phyloP scores from a whole-genome alignment of 345 rosid genomes.

The Salix dunnii region DNA sequence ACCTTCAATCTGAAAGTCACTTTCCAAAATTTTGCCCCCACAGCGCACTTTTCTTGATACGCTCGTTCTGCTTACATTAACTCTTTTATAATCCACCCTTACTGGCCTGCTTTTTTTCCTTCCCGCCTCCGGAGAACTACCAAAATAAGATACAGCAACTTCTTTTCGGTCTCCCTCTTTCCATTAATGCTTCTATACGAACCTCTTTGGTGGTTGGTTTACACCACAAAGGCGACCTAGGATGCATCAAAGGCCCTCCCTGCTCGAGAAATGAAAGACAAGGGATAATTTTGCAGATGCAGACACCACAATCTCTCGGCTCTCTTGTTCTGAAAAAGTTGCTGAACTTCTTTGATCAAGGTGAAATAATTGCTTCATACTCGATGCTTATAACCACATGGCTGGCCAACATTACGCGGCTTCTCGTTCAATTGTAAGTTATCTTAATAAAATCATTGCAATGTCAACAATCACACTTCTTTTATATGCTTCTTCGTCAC shows the following conservation, averaged over 20 bases:
- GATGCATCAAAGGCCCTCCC: not conserved
- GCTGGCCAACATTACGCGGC: too few species aligned
- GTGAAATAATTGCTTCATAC: too few species aligned
- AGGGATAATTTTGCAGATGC: too few species aligned
- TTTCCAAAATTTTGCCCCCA: slow-evolving; percentile 39
- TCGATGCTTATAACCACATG: too few species aligned
- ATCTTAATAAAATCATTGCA: too few species aligned
- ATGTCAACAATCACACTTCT: too few species aligned
- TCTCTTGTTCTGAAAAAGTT: too few species aligned
- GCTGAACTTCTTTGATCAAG: too few species aligned
- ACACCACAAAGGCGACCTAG: slow-evolving; percentile 50
- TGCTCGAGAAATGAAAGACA: too few species aligned
- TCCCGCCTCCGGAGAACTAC: slow-evolving; percentile 3
- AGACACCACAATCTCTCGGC: too few species aligned
- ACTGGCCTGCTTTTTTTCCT: slow-evolving; percentile 20
- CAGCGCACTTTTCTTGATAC: slow-evolving; percentile 25
- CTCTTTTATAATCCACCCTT: slow-evolving; percentile 11
- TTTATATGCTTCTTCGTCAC: too few species aligned
- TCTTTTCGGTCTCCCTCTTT: slow-evolving; percentile 12
- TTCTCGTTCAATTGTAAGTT: too few species aligned
- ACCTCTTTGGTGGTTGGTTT: slow-evolving; percentile 29
- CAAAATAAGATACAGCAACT: slow-evolving; percentile 18
- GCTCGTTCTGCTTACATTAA: slow-evolving; percentile 19
- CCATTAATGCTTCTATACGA: slow-evolving; percentile 20
- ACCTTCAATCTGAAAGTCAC: slow-evolving; percentile 19